Evolutionary conservation across 345 rosid species (phyloP).

Genomic region (Rhizophora apiculata): DNA sequence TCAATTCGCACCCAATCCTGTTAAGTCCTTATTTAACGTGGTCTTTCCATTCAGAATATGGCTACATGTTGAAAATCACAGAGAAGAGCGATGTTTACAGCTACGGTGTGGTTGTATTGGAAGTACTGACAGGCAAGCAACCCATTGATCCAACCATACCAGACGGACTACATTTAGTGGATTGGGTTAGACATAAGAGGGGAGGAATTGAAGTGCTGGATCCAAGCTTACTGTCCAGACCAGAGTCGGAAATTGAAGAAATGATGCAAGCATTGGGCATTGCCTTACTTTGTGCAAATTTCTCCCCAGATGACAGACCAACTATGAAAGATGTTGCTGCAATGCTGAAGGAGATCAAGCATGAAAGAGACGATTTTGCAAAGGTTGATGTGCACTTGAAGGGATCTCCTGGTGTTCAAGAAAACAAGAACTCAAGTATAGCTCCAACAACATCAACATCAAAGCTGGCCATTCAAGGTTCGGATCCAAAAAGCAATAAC

Average conservation of each 20-base stretch:
- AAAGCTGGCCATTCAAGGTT: slow-evolving; percentile 32
- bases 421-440: slow-evolving; percentile 23
- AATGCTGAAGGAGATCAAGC: slow-evolving; percentile 91
- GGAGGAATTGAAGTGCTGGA: slow-evolving; percentile 72
- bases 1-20: neutral
- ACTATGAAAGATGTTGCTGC: slow-evolving; percentile 92
- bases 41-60: slow-evolving; percentile 57
- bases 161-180: slow-evolving; percentile 75
- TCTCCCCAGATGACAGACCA: slow-evolving; percentile 77
- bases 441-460: slow-evolving; percentile 47
- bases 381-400: slow-evolving; percentile 73
- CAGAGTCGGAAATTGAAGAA: slow-evolving; percentile 63
- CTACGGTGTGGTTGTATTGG: slow-evolving; percentile 81
- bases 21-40: neutral
- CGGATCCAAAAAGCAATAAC: slow-evolving; percentile 55
- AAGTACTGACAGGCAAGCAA: slow-evolving; percentile 88
- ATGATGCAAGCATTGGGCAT: slow-evolving; percentile 84
- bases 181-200: slow-evolving; percentile 74
- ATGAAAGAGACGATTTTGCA: slow-evolving; percentile 72
- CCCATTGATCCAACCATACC: slow-evolving; percentile 93
- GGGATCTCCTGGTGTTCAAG: slow-evolving; percentile 47
- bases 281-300: slow-evolving; percentile 67
- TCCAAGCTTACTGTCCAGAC: slow-evolving; percentile 43
- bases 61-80: slow-evolving; percentile 92
- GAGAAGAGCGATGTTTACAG: slow-evolving; percentile 96